A percentile compares a stretch with the other conserved stretches of the same genome.
Conservation (phyloP, 345 rosid species). For the Lenwebbia sp. region DNA sequence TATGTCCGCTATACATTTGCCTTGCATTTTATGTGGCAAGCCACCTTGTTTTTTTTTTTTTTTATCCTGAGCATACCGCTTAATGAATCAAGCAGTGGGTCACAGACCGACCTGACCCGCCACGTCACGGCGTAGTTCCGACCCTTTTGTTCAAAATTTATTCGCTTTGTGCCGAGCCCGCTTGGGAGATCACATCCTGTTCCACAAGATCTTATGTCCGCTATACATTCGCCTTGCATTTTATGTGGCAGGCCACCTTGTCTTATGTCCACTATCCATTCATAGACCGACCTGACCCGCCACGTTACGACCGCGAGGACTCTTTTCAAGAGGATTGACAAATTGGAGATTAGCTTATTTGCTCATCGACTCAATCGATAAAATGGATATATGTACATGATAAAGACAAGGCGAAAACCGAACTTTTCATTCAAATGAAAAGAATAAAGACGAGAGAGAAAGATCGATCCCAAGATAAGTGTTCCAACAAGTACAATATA, state of each 20-base stretch:
- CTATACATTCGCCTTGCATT: not conserved
- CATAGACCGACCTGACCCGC: no score
- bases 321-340: not conserved
- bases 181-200: not conserved
- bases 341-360: rapidly evolving
- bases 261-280: no score
- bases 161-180: no score
- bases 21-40: no score
- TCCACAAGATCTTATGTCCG: not conserved
- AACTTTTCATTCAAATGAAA: not conserved
- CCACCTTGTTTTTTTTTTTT: no score
- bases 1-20: no score
- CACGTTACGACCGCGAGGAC: not conserved
- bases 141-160: not conserved
- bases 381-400: not conserved
- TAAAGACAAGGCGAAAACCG: not conserved
- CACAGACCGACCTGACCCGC: no score
- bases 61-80: no score
- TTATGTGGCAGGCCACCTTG: not conserved
- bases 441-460: not conserved
- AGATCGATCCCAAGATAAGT: not conserved
- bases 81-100: no score
- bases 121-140: no score
- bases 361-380: not conserved
- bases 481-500: not conserved